phyloP scores from a whole-genome alignment of 495 filamentous ascomycete species.

The Penicilliopsis zonata region DNA sequence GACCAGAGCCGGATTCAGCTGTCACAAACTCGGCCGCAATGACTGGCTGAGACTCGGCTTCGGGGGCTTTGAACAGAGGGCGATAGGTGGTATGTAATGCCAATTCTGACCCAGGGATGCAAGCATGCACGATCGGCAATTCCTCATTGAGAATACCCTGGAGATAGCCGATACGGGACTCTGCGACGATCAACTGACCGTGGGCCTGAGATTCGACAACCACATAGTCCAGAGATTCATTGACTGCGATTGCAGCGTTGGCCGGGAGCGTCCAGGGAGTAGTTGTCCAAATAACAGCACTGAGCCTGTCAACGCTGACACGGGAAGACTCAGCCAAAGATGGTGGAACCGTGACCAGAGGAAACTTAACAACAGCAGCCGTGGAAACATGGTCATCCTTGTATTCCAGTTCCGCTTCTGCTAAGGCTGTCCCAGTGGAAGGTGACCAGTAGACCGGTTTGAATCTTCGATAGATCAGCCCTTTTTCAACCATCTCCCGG shows the following conservation, averaged over 20 bases:
- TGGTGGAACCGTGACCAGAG: constrained; percentile 42
- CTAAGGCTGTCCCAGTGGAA: constrained; percentile 78
- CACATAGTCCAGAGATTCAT: constrained; percentile 58
- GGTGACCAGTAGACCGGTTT: constrained; percentile 98
- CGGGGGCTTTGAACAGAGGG: constrained; percentile 43
- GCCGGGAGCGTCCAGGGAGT: constrained; percentile 96
- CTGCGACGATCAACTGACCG: constrained; percentile 53
- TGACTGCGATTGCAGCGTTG: constrained; percentile 77
- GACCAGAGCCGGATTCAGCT: constrained; percentile 71
- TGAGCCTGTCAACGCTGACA: constrained; percentile 31
- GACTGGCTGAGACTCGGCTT: constrained; percentile 47
- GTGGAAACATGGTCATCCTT: constrained; percentile 70
- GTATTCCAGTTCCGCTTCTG: constrained; percentile 95
- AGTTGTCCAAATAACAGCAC: constrained; percentile 89
- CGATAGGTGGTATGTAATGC: constrained; percentile 51
- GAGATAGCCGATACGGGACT: constrained; percentile 48
- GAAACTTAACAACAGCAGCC: constrained; percentile 75
- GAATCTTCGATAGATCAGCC: constrained; percentile 74
- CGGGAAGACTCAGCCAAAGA: constrained; percentile 26
- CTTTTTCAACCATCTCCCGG: constrained; percentile 68
- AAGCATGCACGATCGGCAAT: constrained; percentile 37
- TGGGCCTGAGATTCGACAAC: constrained; percentile 45
- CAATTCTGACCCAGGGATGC: constrained; percentile 54
- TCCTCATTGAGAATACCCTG: constrained; percentile 28
- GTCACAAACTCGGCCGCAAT: constrained; percentile 81